Conservation (phyloP, 2,329 filamentous ascomycete genomes). For the Myotisia sp. region DNA sequence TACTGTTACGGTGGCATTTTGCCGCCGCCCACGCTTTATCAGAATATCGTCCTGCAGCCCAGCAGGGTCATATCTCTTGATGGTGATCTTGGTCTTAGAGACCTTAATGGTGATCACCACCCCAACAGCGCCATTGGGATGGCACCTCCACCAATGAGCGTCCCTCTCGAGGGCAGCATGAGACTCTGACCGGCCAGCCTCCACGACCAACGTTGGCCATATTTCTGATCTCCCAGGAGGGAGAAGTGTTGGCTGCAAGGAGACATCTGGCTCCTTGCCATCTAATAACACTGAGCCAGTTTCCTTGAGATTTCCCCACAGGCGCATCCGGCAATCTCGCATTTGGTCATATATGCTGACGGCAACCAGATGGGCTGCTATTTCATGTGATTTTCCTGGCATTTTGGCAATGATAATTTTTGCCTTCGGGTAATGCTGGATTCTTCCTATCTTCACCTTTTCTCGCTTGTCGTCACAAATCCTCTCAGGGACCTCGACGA, state of each 20-base stretch:
- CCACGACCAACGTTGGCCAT: constrained; percentile 6
- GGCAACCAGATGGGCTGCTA: constrained; percentile 1
- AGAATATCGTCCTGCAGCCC: not conserved
- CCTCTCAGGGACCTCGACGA: constrained; percentile 3
- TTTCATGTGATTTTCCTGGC: constrained; percentile 3
- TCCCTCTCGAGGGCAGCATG: not conserved
- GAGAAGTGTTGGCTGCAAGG: constrained; percentile 1
- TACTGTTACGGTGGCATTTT: not conserved
- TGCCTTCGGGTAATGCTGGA: not conserved
- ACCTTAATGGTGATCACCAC: constrained; percentile 4
- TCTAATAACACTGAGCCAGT: not conserved
- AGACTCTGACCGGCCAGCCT: not conserved
- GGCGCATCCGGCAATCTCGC: constrained; percentile 1
- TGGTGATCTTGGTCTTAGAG: not conserved
- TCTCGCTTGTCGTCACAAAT: not conserved
- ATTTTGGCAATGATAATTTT: constrained; percentile 4
- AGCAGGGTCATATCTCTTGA: constrained; percentile 1
- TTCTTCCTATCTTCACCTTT: not conserved
- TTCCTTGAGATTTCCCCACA: not conserved
- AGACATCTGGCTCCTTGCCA: constrained; percentile 5
- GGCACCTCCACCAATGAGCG: not conserved
- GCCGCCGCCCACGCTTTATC: not conserved
- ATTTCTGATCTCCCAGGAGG: constrained; percentile 1
- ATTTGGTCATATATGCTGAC: not conserved
- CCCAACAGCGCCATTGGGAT: constrained; percentile 2